A percentile compares a stretch with the other conserved stretches of the same genome.
Evolutionary conservation across 2,329 filamentous ascomycete species (phyloP).

Genomic region (Sporothrix pseudoabietina): DNA sequence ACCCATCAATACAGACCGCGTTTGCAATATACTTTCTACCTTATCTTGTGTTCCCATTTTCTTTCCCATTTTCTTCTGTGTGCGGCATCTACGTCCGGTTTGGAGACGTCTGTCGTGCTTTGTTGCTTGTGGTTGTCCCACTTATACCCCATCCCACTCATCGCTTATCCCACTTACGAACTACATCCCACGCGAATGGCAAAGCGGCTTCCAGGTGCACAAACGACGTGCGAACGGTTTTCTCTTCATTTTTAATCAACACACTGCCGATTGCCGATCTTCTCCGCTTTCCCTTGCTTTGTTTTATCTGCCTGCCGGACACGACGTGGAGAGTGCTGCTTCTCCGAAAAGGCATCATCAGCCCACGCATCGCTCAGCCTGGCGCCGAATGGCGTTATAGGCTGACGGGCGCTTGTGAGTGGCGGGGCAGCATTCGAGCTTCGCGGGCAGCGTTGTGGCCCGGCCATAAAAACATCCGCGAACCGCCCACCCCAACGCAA

Average conservation of each 20-base stretch:
- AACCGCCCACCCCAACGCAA: background rate
- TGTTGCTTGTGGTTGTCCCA: background rate
- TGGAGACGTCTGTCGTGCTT: background rate
- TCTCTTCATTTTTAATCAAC: background rate
- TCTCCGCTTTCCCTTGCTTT: background rate
- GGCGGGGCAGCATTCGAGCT: background rate
- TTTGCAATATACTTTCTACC: background rate
- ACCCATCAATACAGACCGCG: no score
- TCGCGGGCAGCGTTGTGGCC: no score
- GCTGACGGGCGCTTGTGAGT: constrained; percentile 13
- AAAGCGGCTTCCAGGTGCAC: background rate
- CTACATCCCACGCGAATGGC: background rate
- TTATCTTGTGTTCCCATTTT: background rate
- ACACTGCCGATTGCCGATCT: background rate
- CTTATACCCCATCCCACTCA: background rate
- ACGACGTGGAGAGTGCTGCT: background rate
- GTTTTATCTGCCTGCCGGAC: background rate
- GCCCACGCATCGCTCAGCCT: background rate
- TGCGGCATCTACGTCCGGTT: background rate
- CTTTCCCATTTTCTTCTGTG: background rate
- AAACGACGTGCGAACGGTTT: background rate
- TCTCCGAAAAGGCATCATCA: background rate
- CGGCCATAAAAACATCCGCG: background rate
- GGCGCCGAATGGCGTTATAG: constrained; percentile 18
- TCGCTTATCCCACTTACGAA: background rate